Base-by-base conservation (phyloP, 2,329 filamentous ascomycete genomes). In the Thielaviopsis euricoi region DNA sequence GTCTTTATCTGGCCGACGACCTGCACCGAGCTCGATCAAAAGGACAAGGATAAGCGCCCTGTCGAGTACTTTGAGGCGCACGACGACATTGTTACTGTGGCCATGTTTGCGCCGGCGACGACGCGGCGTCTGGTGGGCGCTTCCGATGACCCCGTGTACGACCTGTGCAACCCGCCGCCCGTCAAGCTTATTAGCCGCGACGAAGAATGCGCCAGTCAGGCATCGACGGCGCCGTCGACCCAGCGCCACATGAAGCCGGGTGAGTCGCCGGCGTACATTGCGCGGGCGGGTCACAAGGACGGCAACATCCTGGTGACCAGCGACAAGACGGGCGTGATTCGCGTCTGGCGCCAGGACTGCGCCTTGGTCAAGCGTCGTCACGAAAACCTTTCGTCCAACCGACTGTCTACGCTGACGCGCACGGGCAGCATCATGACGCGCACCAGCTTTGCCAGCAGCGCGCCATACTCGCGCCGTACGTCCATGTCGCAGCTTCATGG, bases 341-440 rank as follows among this genome's bases (percentile, higher is more conserved):
- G 96, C 67, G 86, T 97, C 0, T 96, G 96, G 67, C 81, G 93
- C 21, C 91, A 97, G 69, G 93, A 98, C 67, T 96, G 91, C 67
- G 93, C 91, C 0, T 88, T 80, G 64, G 71, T 76, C 53, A 95
- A 95, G 70, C 83, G 91, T 5, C 78, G 81, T 58, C 79, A 83
- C 59, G 87, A 89, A 58, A 80, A 77, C 43, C 91, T 85, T 85
- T 89, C 95, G 63, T 82, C 84, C 0, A 78, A 79, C 0, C 91
- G 86, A 17, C 81, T 81, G 7, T 86, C 95, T 64, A 80, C 79
- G 37, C 74, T 87, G 1, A 78, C 76, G 9, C 74, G 79, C 26
- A 78, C 76, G 55, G 74, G 71, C n/a, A 82, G 79, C 64, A 73
- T 81, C 61, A 68, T 76, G 51, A 81, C 78, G 0, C 74, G 73